Percentiles rank a stretch among this genome's conserved stretches.
These are phyloP conservation scores for Ruellia speciosa DNA, from an alignment of 305 asterid species.

Conservation along the genomic window DNA sequence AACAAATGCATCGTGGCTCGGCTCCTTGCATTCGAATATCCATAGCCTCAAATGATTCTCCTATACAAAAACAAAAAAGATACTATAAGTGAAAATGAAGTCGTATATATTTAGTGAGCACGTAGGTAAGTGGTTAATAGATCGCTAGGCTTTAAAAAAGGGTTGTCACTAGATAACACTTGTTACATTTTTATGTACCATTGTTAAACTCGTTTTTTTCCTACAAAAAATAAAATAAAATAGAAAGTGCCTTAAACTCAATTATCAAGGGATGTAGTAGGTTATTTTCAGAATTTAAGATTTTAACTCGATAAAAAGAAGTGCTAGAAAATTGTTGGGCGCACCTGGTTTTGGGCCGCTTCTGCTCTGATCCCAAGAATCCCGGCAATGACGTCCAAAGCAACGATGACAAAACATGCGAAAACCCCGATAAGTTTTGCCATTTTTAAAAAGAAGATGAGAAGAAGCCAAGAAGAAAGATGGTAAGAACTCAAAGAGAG, in stretches of 20 bases:
- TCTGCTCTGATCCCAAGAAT: conserved; percentile 82
- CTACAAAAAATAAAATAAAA: too few species aligned
- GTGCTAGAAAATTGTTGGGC: background rate
- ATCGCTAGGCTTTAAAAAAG: too few species aligned
- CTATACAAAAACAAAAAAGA: too few species aligned
- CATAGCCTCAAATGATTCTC: conserved; percentile 64
- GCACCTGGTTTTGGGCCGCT: conserved; percentile 78
- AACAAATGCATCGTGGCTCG: conserved; percentile 67
- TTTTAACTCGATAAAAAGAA: background rate
- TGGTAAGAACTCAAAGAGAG: conserved; percentile 1
- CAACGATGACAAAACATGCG: conserved; percentile 61
- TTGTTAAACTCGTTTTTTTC: too few species aligned
- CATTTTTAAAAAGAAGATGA: conserved; percentile 29
- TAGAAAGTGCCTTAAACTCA: too few species aligned
- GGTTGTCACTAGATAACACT: too few species aligned
- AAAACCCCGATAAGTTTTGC: conserved; percentile 51
- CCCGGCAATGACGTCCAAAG: conserved; percentile 63
- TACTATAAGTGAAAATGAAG: too few species aligned
- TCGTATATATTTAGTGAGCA: too few species aligned
- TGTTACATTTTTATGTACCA: too few species aligned
- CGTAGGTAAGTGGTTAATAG: too few species aligned
- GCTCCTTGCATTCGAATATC: conserved; percentile 75
- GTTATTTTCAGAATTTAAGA: too few species aligned
- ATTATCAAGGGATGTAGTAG: too few species aligned
- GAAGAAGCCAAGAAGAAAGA: background rate